Base-by-base conservation (phyloP, 768 basidiomycete species). In the Tricholoma hemisulphureum region DNA sequence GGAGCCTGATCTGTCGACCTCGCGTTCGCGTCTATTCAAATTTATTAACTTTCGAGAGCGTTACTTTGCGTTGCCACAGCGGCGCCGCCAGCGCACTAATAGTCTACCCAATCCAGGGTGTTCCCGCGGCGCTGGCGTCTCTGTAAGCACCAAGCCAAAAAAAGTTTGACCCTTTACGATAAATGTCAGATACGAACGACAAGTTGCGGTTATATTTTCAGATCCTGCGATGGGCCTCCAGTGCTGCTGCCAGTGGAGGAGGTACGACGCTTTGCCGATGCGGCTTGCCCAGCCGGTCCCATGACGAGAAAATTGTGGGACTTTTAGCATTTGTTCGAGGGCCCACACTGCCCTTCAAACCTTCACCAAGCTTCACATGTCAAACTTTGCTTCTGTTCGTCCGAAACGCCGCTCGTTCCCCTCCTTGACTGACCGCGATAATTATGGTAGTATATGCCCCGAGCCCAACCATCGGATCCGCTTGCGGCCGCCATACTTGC, bases 371-470 rank as follows among this genome's bases (percentile, higher is more conserved):
- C 26, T 28, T 29, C 46, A 29, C 46, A 49, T 29, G 28, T 28
- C 46, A 49, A n/a, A 2, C 18, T 10, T 7, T 29, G 46, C 26
- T 21, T 49, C 46, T 28, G 51, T 28, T 29, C 2, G 41, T 43
- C 29, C 18, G 32, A 26, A 49, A 49, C 34, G 32, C 45, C 37
- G 51, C 50, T 35, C 46, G 55, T 48, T 18, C 43, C 24, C 46
- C 46, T 21, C 49, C 51, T 10, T 20, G 32, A 55, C 31, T 18
- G 45, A 13, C 31, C 31, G 21, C 1, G 48, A 62, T 56, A 10
- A 34, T 43, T 57, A 54, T 58, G 55, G 59, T 51, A 60, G 18
- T 48, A 45, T 45, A 34, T 41, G 21, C 10, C 46, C 59, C 32
- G 29, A 18, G 10, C 46, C 59, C 32, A 37, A 18, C 41, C 26